Percentiles rank a stretch among this genome's conserved stretches.
phyloP scores from a whole-genome alignment of 2,329 filamentous ascomycete species.

The Aspergillus sp. region DNA sequence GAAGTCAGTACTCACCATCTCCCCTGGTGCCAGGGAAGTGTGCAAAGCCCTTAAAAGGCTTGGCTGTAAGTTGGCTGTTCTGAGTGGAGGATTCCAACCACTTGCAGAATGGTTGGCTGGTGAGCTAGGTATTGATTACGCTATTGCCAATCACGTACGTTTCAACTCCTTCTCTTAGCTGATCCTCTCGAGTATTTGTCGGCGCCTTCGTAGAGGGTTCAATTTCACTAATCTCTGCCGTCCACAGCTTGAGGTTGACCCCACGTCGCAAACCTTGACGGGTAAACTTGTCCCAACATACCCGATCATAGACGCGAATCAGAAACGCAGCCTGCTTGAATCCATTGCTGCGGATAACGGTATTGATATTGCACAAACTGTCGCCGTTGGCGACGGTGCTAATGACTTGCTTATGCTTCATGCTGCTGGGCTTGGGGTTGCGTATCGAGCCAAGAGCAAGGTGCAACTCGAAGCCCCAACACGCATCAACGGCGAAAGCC shows the following conservation, averaged over 20 bases:
- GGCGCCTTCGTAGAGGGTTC: neutral
- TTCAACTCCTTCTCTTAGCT: neutral
- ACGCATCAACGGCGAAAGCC: slow-evolving; percentile 57
- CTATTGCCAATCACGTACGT: slow-evolving; percentile 77
- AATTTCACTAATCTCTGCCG: slow-evolving; percentile 5
- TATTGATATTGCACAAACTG: slow-evolving; percentile 54
- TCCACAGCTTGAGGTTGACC: slow-evolving; percentile 50
- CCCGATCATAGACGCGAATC: slow-evolving; percentile 60
- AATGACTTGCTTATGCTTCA: slow-evolving; percentile 67
- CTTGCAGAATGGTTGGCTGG: slow-evolving; percentile 82
- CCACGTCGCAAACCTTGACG: slow-evolving; percentile 50
- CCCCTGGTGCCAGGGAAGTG: slow-evolving; percentile 74
- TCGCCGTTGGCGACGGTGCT: slow-evolving; percentile 64
- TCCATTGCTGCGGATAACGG: slow-evolving; percentile 56
- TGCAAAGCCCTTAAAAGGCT: slow-evolving; percentile 72
- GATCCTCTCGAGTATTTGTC: neutral
- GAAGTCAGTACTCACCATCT: slow-evolving; percentile 73
- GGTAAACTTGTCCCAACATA: slow-evolving; percentile 54
- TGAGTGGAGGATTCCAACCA: slow-evolving; percentile 90
- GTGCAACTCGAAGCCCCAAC: slow-evolving; percentile 63
- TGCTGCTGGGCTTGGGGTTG: slow-evolving; percentile 61
- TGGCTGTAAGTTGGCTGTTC: slow-evolving; percentile 83
- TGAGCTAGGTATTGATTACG: slow-evolving; percentile 81
- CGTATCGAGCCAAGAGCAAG: slow-evolving; percentile 64
- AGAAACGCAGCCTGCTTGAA: slow-evolving; percentile 57